Base-by-base conservation (phyloP, 2,329 filamentous ascomycete genomes). In the Penicillium digitatum region DNA sequence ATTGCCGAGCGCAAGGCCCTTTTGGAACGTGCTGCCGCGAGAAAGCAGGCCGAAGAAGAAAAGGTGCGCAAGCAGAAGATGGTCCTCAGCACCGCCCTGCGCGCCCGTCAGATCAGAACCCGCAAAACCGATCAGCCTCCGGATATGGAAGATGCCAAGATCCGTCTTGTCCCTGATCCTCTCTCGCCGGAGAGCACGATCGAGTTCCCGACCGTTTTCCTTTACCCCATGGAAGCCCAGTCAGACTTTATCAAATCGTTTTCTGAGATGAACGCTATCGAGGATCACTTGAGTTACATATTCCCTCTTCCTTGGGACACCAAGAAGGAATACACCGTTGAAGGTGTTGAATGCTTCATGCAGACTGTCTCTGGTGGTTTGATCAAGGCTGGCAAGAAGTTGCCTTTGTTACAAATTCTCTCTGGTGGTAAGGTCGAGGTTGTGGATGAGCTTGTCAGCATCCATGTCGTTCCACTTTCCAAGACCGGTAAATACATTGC, bases 231-330 rank as follows among this genome's bases (percentile, higher is more conserved):
- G 60, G 81, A 90, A 58, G 80, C 87, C 44, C 86, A 97, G 77
- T 88, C 85, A 1, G 94, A 99, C 72, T 94, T 99, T 66, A 82
- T 99, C 74, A 96, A 95, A 77, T 83, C 84, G 0, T 94, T 96
- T 65, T 80, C 81, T 49, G 94, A 97, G 78, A 84, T 81, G 56
- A 86, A 94, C 63, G 82, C 81, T 16, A 78, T 96, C 27, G 81
- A 80, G 8, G 86, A 93, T 62, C 92, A 96, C 72, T 78, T 99
- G 47, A 79, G 80, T 3, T 96, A 96, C 67, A 87, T 97, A 10
- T 83, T 99, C 55, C 93, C 92, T 2, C 74, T 91, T 66, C 90
- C 91, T 12, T 99, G 94, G 94, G 94, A 97, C 66, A 67, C 72
- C 16, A 76, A 81, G 57, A 74, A 80, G 1, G 85, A 85, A 66